Evolutionary conservation across 768 basidiomycete genomes (phyloP).

Genomic region (Lactarius psammicola): DNA sequence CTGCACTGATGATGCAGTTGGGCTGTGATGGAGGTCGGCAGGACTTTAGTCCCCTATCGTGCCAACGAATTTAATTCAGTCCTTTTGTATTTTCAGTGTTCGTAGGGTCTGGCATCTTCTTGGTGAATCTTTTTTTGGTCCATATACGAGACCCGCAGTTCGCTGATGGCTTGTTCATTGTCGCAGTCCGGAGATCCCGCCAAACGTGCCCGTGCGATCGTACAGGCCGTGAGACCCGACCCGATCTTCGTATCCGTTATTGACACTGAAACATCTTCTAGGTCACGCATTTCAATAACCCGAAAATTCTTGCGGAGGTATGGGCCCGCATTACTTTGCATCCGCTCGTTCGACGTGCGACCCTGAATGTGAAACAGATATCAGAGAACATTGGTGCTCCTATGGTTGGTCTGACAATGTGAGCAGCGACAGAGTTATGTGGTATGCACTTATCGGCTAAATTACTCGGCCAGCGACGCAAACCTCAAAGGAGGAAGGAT

Average conservation of each 20-base stretch:
- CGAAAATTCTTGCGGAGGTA: constrained; percentile 87
- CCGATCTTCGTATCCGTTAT: constrained; percentile 11
- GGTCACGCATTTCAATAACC: constrained; percentile 95
- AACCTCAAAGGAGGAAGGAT: constrained; percentile 69
- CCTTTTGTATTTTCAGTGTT: constrained; percentile 60
- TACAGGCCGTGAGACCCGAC: constrained; percentile 71
- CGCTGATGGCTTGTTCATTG: constrained; percentile 8
- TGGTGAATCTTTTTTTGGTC: constrained; percentile 54
- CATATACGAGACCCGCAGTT: neutral
- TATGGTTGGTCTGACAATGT: constrained; percentile 96
- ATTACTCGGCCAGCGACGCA: constrained; percentile 45
- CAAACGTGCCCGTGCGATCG: constrained; percentile 91
- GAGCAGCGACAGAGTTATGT: constrained; percentile 34
- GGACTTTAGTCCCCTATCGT: constrained; percentile 7
- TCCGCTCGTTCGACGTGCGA: neutral
- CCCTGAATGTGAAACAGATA: constrained; percentile 41
- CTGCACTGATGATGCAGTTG: constrained; percentile 98
- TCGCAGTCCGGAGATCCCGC: constrained; percentile 85
- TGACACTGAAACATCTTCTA: constrained; percentile 33
- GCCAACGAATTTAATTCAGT: constrained; percentile 5
- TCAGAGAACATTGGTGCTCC: constrained; percentile 83
- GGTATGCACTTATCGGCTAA: neutral
- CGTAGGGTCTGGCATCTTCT: constrained; percentile 97
- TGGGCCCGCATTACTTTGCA: constrained; percentile 13
- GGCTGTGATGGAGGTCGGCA: constrained; percentile 90